A percentile compares a stretch with the other conserved stretches of the same genome.
phyloP scores from a whole-genome alignment of 257 asterid species.

The Petrea volubilis region DNA sequence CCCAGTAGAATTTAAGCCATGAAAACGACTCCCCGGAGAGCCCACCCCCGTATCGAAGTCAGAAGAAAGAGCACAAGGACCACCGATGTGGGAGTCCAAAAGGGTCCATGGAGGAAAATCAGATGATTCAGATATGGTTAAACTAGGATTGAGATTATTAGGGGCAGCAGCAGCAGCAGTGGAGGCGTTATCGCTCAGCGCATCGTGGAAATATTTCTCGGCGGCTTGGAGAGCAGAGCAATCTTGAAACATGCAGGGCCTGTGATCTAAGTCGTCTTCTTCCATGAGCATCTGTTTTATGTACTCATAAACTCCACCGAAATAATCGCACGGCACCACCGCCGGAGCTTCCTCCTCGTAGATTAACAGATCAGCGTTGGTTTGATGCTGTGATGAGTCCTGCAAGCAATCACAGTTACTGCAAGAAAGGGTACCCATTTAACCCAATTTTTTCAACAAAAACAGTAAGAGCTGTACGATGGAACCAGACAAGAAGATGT shows the following conservation, averaged over 20 bases:
- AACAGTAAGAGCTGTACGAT: not conserved
- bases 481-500: not conserved
- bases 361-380: not conserved
- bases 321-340: constrained; percentile 52
- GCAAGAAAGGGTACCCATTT: constrained; percentile 26
- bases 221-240: constrained; percentile 67
- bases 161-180: constrained; percentile 1
- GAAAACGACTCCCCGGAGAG: not conserved
- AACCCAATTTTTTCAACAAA: not conserved
- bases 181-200: constrained; percentile 26
- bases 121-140: constrained; percentile 6
- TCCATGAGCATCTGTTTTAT: constrained; percentile 69
- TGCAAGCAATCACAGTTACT: not conserved
- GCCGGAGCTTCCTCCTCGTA: constrained; percentile 25
- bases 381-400: not conserved
- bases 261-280: constrained; percentile 53
- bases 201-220: constrained; percentile 64
- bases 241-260: constrained; percentile 60
- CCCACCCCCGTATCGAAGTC: constrained; percentile 12
- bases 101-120: constrained; percentile 12
- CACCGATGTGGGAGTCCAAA: not conserved
- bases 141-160: not conserved
- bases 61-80: not conserved
- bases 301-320: constrained; percentile 58
- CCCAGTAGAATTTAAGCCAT: not conserved